Conservation (phyloP, 2,329 filamentous ascomycete genomes). For the Cladosporium austrohemisphaericum region DNA sequence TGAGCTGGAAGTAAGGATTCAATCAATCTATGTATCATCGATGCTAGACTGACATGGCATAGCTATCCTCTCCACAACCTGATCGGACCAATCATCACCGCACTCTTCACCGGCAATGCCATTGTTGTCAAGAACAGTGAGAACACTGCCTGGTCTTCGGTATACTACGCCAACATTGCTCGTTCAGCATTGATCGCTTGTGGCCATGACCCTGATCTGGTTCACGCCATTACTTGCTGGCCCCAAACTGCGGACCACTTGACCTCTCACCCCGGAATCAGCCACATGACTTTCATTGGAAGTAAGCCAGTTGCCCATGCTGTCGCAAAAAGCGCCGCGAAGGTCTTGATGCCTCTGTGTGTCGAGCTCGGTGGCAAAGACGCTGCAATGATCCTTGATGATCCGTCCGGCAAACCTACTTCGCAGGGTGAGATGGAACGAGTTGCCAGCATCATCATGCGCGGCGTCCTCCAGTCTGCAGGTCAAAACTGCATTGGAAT, state of each 20-base stretch:
- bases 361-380: conserved; percentile 96
- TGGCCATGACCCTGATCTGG: conserved; percentile 74
- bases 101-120: conserved; percentile 85
- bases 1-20: conserved; percentile 80
- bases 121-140: conserved; percentile 93
- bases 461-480: conserved; percentile 89
- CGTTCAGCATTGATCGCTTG: conserved; percentile 76
- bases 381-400: conserved; percentile 83
- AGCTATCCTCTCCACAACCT: conserved; percentile 75
- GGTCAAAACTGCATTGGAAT: conserved; percentile 98
- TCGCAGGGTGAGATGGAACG: conserved; percentile 60
- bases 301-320: conserved; percentile 81
- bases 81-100: conserved; percentile 83
- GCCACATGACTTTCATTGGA: conserved; percentile 94
- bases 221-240: conserved; percentile 86
- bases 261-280: conserved; percentile 77
- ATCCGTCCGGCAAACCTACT: conserved; percentile 47
- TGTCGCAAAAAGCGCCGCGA: conserved; percentile 82
- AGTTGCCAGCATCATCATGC: conserved; percentile 78
- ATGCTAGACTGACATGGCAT: not conserved
- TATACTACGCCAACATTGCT: conserved; percentile 76
- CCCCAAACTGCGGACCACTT: conserved; percentile 75
- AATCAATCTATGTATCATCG: not conserved
- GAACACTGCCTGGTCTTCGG: conserved; percentile 87
- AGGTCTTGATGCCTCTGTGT: conserved; percentile 78